These are phyloP conservation scores for Phylloporus rhodoxanthus DNA, from an alignment of 768 basidiomycete species.

Conservation along the genomic window DNA sequence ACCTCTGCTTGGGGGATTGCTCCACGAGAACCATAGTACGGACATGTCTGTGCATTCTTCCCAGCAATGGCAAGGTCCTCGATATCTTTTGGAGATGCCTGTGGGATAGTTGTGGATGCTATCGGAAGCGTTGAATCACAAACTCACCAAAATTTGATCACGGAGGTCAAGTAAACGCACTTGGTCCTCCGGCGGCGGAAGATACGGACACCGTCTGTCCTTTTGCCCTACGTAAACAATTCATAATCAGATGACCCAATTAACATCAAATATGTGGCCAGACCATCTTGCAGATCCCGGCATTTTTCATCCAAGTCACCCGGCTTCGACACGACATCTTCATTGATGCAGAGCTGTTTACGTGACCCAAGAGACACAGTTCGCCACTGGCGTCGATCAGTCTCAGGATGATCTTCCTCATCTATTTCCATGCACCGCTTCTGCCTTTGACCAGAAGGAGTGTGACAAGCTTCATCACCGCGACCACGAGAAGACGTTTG, in stretches of 20 bases:
- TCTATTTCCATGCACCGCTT: constrained; percentile 21
- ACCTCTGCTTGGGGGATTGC: constrained; percentile 92
- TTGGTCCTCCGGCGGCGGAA: constrained; percentile 70
- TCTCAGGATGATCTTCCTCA: constrained; percentile 23
- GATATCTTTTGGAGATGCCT: constrained; percentile 91
- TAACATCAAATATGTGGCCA: neutral
- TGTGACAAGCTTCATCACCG: neutral
- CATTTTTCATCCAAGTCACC: constrained; percentile 85
- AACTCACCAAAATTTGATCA: constrained; percentile 72
- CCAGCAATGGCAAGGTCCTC: constrained; percentile 84
- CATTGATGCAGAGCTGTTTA: constrained; percentile 90
- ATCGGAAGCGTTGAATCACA: neutral
- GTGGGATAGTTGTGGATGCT: neutral
- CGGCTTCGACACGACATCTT: constrained; percentile 54
- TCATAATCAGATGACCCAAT: constrained; percentile 1
- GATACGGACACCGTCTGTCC: constrained; percentile 65
- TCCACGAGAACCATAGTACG: constrained; percentile 86
- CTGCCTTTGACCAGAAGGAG: constrained; percentile 7
- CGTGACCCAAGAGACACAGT: constrained; percentile 86
- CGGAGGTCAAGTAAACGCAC: constrained; percentile 70
- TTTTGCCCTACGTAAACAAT: constrained; percentile 43
- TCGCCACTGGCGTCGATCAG: constrained; percentile 35
- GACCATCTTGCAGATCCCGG: constrained; percentile 72
- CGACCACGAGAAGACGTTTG: constrained; percentile 10
- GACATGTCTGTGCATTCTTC: constrained; percentile 64